Evolutionary conservation across 345 rosid genomes (phyloP), one percentile per base, ranked within the genome.

Genomic region (Chamaenerion angustifolium): DNA sequence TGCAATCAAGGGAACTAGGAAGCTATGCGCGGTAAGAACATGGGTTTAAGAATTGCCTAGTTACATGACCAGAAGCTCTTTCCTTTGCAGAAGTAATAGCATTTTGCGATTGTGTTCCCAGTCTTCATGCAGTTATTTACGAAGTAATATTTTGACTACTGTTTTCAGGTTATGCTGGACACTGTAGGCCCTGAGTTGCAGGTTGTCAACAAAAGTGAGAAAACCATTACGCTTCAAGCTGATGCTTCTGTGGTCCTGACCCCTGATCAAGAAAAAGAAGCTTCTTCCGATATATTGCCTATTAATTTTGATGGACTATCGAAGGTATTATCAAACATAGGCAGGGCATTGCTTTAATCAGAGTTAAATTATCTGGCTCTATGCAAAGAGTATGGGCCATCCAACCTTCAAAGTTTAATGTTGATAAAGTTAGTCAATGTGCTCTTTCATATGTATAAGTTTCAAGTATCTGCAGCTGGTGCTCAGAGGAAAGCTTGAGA

Each of bases 171-270:
- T 41, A 82, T 82, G 90, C 76, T 82, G 8, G 90, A 79, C 63
- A 82, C 85, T 0, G 74, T 63, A 15, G 89, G 89, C 51, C 85
- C 89, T 10, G 85, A 81, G 63, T 57, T 81, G 62, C 82, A 76
- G 54, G 85, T 76, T 1, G 69, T 75, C 43, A 81, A 71, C 46
- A 78, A 57, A 62, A 55, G 67, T 17, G 71, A 75, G 62, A 64
- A 40, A 11, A 78, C 84, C 17, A 75, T 81, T 62, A 63, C 74
- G 35, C 85, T 81, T 19, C 60, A 66, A 65, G 75, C 52, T 54
- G 82, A 69, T 46, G 49, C 71, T 0, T 52, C 54, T 16, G 75
- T 81, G 25, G 62, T 76, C 55, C 80, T 81, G 27, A 78, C 88
- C 43, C 82, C 85, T 0, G 75, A 76, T 72, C 79, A 72, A 61